Evolutionary conservation across 495 filamentous ascomycete genomes (phyloP).

Genomic region (Trichoderma virens): DNA sequence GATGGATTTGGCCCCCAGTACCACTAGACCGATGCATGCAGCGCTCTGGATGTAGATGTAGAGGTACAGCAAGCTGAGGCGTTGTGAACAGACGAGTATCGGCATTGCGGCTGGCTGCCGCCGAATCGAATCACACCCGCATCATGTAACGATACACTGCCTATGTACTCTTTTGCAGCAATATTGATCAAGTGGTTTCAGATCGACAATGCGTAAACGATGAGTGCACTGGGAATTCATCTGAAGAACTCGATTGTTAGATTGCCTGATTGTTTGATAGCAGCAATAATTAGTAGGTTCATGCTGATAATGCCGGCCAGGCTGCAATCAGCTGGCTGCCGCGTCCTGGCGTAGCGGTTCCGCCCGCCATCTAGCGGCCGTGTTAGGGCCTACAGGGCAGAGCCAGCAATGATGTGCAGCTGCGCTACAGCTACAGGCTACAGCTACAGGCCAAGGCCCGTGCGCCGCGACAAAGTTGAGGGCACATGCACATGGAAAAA

Average conservation of each 20-base stretch:
- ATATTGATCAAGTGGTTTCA: background rate
- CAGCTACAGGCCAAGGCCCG: background rate
- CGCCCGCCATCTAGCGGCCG: background rate
- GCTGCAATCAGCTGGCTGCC: background rate
- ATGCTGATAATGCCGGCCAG: background rate
- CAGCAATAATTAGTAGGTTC: too few relatives aligned
- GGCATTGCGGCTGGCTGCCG: background rate
- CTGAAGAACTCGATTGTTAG: background rate
- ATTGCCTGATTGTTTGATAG: too few relatives aligned
- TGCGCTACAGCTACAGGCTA: background rate
- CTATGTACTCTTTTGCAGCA: background rate
- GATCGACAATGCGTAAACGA: too few relatives aligned
- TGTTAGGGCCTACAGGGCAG: background rate
- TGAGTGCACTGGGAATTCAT: background rate
- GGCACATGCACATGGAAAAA: background rate
- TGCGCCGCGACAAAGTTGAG: background rate
- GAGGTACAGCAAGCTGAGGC: too few relatives aligned
- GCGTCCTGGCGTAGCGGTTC: background rate
- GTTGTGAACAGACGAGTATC: too few relatives aligned
- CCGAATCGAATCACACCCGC: background rate
- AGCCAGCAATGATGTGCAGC: conserved; percentile 1
- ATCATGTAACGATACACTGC: background rate
- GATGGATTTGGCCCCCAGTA: too few relatives aligned
- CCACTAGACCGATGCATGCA: too few relatives aligned
- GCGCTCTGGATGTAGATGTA: too few relatives aligned